Evolutionary conservation across 140 eudicot species (phyloP).

Genomic region (Artemisia princeps): DNA sequence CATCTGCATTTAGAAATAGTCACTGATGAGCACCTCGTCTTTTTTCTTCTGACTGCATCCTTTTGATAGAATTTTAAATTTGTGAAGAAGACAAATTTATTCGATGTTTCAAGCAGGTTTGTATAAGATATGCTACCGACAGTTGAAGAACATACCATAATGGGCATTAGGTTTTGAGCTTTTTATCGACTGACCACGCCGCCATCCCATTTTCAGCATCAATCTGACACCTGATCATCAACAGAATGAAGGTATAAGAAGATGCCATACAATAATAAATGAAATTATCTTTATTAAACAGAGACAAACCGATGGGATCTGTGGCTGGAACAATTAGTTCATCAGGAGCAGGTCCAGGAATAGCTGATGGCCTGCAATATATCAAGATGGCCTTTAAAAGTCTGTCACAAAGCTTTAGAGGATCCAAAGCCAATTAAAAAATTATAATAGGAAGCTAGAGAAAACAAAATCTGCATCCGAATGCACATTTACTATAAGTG

Average conservation of each 20-base stretch:
- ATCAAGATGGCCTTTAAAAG: slow-evolving; percentile 7
- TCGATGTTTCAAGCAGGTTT: slow-evolving; percentile 14
- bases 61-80: slow-evolving; percentile 9
- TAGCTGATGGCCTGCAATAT: slow-evolving; percentile 71
- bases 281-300: not conserved
- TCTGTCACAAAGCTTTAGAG: too few relatives aligned
- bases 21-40: slow-evolving; percentile 18
- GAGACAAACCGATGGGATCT: slow-evolving; percentile 74
- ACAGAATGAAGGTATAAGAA: slow-evolving; percentile 21
- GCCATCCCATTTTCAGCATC: slow-evolving; percentile 98
- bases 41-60: slow-evolving; percentile 13
- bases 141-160: slow-evolving; percentile 44
- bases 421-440: too few relatives aligned
- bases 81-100: slow-evolving; percentile 4
- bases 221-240: slow-evolving; percentile 60
- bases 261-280: not conserved
- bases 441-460: too few relatives aligned
- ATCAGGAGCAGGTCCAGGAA: slow-evolving; percentile 98
- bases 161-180: slow-evolving; percentile 42
- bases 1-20: slow-evolving; percentile 41
- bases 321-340: slow-evolving; percentile 79
- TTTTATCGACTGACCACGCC: slow-evolving; percentile 75
- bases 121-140: slow-evolving; percentile 14
- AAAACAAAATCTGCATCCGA: too few relatives aligned
- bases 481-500: too few relatives aligned